Evolutionary conservation across 139 green algal species (phyloP).

Genomic region (Auxenochlorella protothecoides): DNA sequence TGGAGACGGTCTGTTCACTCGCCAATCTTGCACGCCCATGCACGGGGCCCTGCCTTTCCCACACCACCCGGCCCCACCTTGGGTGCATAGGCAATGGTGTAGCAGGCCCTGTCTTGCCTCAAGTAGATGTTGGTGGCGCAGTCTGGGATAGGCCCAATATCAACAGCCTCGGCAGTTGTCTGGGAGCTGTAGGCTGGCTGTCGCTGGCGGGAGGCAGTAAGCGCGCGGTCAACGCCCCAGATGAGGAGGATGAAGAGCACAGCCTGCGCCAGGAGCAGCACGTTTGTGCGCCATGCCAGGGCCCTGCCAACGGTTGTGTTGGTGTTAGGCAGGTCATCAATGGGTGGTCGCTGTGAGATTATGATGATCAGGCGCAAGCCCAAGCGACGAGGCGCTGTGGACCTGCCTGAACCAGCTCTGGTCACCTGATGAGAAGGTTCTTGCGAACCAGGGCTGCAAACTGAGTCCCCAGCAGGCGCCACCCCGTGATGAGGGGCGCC

Average conservation of each 20-base stretch:
- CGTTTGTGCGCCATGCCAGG: slow-evolving; percentile 30
- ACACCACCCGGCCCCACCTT: neutral
- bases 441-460: slow-evolving; percentile 13
- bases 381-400: too few relatives aligned
- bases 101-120: slow-evolving; percentile 24
- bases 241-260: slow-evolving; percentile 36
- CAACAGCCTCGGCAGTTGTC: neutral
- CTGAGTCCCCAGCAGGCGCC: slow-evolving; percentile 10
- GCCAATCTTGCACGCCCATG: neutral
- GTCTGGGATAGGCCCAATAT: slow-evolving; percentile 18
- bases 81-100: slow-evolving; percentile 30
- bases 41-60: neutral
- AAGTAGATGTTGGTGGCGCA: slow-evolving; percentile 31
- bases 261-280: slow-evolving; percentile 31
- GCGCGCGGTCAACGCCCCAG: slow-evolving; percentile 23
- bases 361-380: too few relatives aligned
- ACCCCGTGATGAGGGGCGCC: neutral
- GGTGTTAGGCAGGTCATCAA: too few relatives aligned
- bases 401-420: too few relatives aligned
- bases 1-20: too few relatives aligned
- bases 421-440: slow-evolving; percentile 15
- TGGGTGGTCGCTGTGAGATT: too few relatives aligned
- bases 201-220: slow-evolving; percentile 13
- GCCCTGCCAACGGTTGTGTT: slow-evolving; percentile 7
- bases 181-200: slow-evolving; percentile 6